Evolutionary conservation across 192 early-diverging fungal genomes (phyloP).

Genomic region (Coemansia erecta): DNA sequence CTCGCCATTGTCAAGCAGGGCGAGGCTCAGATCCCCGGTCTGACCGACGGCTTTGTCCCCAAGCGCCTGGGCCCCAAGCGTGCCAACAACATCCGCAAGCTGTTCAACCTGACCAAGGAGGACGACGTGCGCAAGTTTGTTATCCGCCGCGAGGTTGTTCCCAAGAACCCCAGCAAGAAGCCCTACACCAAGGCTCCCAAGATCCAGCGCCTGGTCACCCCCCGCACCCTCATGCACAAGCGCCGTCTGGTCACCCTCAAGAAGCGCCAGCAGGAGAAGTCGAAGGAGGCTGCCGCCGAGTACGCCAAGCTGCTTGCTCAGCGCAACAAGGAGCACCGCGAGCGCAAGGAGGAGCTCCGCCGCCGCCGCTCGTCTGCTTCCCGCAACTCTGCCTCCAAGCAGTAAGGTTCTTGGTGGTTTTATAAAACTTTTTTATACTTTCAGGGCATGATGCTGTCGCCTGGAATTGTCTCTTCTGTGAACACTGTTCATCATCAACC

Average conservation of each 20-base stretch:
- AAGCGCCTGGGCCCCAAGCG: conserved; percentile 99
- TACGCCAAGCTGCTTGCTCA: conserved; percentile 86
- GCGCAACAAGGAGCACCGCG: conserved; percentile 94
- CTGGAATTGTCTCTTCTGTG: conserved; percentile 5
- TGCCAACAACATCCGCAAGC: conserved; percentile 97
- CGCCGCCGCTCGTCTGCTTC: conserved; percentile 55
- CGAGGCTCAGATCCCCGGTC: conserved; percentile 90
- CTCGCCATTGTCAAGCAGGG: conserved; percentile 96
- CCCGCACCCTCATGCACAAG: conserved; percentile 94
- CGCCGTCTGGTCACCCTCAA: conserved; percentile 85
- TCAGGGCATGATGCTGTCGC: conserved; percentile 14
- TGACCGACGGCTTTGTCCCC: conserved; percentile 89
- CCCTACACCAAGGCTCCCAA: conserved; percentile 91
- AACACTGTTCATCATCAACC: conserved; percentile 8
- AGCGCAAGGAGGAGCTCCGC: conserved; percentile 73
- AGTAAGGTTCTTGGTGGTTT: conserved; percentile 45
- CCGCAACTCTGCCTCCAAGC: conserved; percentile 56
- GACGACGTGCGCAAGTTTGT: conserved; percentile 99
- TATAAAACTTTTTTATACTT: conserved; percentile 19
- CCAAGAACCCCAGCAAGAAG: conserved; percentile 89
- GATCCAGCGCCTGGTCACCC: conserved; percentile 98
- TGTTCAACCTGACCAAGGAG: conserved; percentile 97
- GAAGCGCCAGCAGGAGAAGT: conserved; percentile 75
- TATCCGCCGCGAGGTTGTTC: conserved; percentile 89
- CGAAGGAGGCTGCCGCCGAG: conserved; percentile 65